A percentile compares a stretch with the other conserved stretches of the same genome.
Conservation (phyloP, 345 rosid genomes). For the Murraya koenigii region DNA sequence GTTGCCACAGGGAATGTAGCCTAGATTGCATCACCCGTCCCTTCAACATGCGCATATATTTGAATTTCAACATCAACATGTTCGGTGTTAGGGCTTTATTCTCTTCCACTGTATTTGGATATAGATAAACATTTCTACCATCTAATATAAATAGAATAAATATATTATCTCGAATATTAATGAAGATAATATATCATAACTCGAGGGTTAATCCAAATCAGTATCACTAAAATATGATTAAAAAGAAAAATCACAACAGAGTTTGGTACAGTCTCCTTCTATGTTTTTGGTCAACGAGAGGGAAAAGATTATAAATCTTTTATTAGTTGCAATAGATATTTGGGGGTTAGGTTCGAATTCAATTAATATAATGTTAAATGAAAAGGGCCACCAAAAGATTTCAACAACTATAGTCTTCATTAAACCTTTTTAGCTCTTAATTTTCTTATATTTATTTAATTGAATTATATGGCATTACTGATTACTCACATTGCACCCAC, state of each 20-base stretch:
- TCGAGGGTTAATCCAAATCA: no score
- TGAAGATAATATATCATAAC: no score
- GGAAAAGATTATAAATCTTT: constrained; percentile 2
- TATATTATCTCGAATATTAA: no score
- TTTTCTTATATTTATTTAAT: neutral
- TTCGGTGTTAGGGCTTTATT: no score
- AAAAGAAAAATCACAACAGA: neutral
- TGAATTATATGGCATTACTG: neutral
- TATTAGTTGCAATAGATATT: constrained; percentile 8
- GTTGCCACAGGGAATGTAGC: no score
- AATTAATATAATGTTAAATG: constrained; percentile 33
- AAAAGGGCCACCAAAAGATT: constrained; percentile 32
- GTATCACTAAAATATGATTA: no score
- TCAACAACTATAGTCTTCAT: constrained; percentile 16
- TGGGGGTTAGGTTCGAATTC: constrained; percentile 35
- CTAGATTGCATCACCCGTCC: no score
- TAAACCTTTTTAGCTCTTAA: constrained; percentile 12
- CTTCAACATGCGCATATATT: no score
- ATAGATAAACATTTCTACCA: no score
- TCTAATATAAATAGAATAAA: no score
- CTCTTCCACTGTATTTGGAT: no score
- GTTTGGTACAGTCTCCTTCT: constrained; percentile 6
- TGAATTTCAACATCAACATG: no score
- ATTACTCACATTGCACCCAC: constrained; percentile 22
- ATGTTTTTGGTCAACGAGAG: constrained; percentile 20